Evolutionary conservation across 2,329 filamentous ascomycete species (phyloP).

Genomic region (Alternaria sp.): DNA sequence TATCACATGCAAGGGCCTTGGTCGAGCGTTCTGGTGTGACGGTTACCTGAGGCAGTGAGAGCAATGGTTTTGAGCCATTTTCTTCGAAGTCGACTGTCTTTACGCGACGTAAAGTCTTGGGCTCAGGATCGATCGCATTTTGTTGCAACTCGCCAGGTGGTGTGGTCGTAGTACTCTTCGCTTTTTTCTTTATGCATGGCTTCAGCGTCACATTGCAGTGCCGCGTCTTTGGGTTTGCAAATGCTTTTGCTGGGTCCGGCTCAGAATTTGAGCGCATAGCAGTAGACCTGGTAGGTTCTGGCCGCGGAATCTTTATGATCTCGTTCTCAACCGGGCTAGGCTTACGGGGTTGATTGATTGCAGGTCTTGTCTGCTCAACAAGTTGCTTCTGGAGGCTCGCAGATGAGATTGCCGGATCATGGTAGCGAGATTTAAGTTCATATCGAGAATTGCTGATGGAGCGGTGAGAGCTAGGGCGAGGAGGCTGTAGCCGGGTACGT

Average conservation of each 20-base stretch:
- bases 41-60: conserved; percentile 13
- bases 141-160: conserved; percentile 19
- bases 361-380: conserved; percentile 17
- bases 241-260: conserved; percentile 9
- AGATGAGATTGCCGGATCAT: conserved; percentile 19
- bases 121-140: neutral
- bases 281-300: conserved; percentile 4
- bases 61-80: conserved; percentile 7
- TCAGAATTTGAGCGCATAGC: conserved; percentile 13
- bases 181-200: conserved; percentile 39
- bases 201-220: conserved; percentile 29
- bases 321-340: conserved; percentile 7
- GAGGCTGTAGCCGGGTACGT: neutral
- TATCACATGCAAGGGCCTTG: neutral
- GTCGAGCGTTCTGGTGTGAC: conserved; percentile 6
- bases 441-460: conserved; percentile 24
- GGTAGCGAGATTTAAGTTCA: conserved; percentile 16
- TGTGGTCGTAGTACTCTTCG: conserved; percentile 33
- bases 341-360: neutral
- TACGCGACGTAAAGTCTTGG: conserved; percentile 31
- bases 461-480: conserved; percentile 7
- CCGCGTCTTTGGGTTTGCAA: conserved; percentile 5
- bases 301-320: conserved; percentile 13
- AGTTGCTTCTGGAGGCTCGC: conserved; percentile 24
- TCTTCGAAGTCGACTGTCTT: conserved; percentile 47